These are phyloP conservation scores for Picea abies DNA, from an alignment of 83 land plant species.

Conservation along the genomic window DNA sequence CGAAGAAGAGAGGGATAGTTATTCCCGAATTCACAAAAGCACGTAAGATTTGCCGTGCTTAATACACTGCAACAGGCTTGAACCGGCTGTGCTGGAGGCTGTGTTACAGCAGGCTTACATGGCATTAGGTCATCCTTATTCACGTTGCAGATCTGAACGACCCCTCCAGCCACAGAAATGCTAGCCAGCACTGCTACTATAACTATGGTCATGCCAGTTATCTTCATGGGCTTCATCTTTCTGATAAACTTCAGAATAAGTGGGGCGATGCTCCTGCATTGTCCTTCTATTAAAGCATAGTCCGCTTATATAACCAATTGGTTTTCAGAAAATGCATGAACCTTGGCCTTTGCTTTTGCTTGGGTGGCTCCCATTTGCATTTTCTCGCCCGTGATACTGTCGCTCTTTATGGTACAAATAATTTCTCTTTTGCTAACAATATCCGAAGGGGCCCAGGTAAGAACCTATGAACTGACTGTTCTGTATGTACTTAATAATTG, in stretches of 20 bases:
- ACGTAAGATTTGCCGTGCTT: conserved; percentile 9
- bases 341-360: not conserved
- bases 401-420: not conserved
- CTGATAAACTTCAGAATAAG: not conserved
- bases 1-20: not conserved
- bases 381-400: not conserved
- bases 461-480: no score
- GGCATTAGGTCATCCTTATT: not conserved
- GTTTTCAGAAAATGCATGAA: not conserved
- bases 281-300: not conserved
- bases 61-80: not conserved
- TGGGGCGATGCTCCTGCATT: not conserved
- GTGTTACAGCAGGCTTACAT: conserved; percentile 9
- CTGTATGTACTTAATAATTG: no score
- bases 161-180: not conserved
- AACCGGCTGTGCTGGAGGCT: not conserved
- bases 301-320: not conserved
- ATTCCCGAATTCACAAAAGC: conserved; percentile 11
- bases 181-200: not conserved
- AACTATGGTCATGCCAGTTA: not conserved
- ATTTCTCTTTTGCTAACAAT: no score
- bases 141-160: not conserved
- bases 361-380: not conserved
- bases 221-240: not conserved
- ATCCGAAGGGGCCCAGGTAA: no score